These are phyloP conservation scores for Pinus albicaulis DNA, from an alignment of 75 land plant genomes.

Conservation along the genomic window DNA sequence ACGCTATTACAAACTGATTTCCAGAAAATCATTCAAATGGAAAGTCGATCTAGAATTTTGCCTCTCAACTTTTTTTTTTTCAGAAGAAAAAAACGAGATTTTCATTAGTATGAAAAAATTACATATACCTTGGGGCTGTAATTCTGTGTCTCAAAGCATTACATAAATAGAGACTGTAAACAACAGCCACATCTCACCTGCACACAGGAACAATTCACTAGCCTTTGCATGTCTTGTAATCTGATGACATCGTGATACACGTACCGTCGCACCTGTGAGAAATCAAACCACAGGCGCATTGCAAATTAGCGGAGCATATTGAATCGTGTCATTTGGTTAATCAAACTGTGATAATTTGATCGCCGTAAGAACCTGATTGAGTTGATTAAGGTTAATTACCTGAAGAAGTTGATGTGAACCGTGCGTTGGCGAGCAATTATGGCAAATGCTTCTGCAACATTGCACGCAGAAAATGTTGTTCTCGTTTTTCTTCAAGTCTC, in stretches of 20 bases:
- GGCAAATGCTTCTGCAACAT: slow-evolving; percentile 73
- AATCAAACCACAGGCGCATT: not conserved
- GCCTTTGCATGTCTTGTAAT: slow-evolving; percentile 48
- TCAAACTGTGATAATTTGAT: not conserved
- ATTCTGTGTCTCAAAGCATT: too few species aligned
- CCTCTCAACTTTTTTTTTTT: too few species aligned
- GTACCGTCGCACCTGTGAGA: slow-evolving; percentile 57
- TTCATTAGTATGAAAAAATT: too few species aligned
- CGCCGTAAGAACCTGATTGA: not conserved
- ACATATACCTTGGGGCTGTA: too few species aligned
- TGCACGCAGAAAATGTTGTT: slow-evolving; percentile 75
- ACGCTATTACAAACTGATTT: not conserved
- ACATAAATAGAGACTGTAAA: too few species aligned
- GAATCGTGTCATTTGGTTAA: not conserved
- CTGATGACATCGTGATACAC: slow-evolving; percentile 71
- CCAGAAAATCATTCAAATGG: not conserved
- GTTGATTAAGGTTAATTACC: not conserved
- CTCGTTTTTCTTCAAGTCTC: slow-evolving; percentile 75
- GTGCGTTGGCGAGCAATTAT: slow-evolving; percentile 57
- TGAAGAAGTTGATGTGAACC: slow-evolving; percentile 59
- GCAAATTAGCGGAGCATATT: not conserved
- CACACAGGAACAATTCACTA: not conserved
- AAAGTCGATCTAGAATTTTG: not conserved
- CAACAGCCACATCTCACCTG: too few species aligned
- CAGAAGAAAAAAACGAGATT: too few species aligned